phyloP scores from a whole-genome alignment of 192 early-diverging fungal species.

The Backusella mclennaniae region DNA sequence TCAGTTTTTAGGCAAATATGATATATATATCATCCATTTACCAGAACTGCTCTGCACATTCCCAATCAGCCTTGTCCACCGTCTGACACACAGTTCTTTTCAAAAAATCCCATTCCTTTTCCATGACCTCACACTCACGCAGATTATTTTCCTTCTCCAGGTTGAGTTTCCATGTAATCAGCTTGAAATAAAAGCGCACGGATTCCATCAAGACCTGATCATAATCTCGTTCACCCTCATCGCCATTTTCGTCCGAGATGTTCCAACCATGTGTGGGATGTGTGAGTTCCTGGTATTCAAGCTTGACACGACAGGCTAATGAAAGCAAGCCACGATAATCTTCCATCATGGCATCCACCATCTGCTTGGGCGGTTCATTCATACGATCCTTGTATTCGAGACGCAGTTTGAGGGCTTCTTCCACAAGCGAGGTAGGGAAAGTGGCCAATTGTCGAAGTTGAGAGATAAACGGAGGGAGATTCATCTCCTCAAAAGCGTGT shows the following conservation, averaged over 20 bases:
- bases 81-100: conserved; percentile 59
- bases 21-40: conserved; percentile 12
- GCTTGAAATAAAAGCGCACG: conserved; percentile 73
- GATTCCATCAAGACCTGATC: conserved; percentile 69
- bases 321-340: conserved; percentile 73
- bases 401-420: conserved; percentile 76
- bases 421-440: conserved; percentile 79
- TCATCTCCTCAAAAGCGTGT: conserved; percentile 63
- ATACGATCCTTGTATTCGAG: conserved; percentile 66
- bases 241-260: conserved; percentile 41
- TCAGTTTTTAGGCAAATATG: not conserved
- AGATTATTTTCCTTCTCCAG: conserved; percentile 53
- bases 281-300: conserved; percentile 63
- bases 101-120: conserved; percentile 80
- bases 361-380: conserved; percentile 53
- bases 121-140: conserved; percentile 77
- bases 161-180: conserved; percentile 75
- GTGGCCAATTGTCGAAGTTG: conserved; percentile 68
- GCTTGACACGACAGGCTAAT: conserved; percentile 72
- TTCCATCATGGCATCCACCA: conserved; percentile 78
- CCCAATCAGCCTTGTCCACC: conserved; percentile 72
- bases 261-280: conserved; percentile 65
- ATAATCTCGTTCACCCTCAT: conserved; percentile 43
- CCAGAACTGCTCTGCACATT: conserved; percentile 78
- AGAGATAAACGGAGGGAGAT: conserved; percentile 66